phyloP scores from a whole-genome alignment of 768 basidiomycete species.

The Phylloporus arenicola region DNA sequence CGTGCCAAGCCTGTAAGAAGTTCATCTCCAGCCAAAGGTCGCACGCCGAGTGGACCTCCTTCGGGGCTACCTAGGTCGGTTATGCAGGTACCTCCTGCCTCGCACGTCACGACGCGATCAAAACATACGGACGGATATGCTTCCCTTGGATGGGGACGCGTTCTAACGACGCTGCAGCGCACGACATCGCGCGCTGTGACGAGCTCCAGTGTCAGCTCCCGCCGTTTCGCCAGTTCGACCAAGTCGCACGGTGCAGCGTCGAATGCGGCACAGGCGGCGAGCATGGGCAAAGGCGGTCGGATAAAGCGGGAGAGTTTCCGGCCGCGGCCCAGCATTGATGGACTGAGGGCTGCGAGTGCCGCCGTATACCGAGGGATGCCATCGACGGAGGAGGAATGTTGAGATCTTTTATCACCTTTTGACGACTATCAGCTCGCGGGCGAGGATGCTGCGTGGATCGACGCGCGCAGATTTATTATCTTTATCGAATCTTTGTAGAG shows the following conservation, averaged over 20 bases:
- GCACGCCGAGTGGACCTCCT: constrained; percentile 21
- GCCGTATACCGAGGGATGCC: constrained; percentile 21
- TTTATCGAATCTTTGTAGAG: constrained; percentile 19
- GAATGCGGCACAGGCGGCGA: constrained; percentile 9
- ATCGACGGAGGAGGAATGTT: constrained; percentile 21
- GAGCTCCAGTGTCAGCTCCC: constrained; percentile 5
- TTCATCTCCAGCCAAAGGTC: constrained; percentile 26
- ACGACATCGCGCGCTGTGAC: constrained; percentile 20
- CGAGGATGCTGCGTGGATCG: constrained; percentile 9
- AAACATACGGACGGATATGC: constrained; percentile 26
- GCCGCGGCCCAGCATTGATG: constrained; percentile 71
- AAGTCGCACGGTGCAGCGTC: constrained; percentile 13
- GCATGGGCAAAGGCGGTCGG: constrained; percentile 43
- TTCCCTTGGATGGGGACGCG: constrained; percentile 32
- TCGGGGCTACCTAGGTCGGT: constrained; percentile 12
- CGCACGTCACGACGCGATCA: constrained; percentile 22
- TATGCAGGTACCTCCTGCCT: background rate
- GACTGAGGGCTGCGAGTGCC: constrained; percentile 8
- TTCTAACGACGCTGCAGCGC: constrained; percentile 30
- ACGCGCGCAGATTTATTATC: constrained; percentile 17
- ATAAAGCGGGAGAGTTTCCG: constrained; percentile 76
- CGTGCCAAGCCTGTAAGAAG: constrained; percentile 16
- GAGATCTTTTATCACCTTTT: background rate
- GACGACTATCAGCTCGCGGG: constrained; percentile 16
- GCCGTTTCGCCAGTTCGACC: constrained; percentile 6